Evolutionary conservation across 1,284 basidiomycete genomes (phyloP).

Genomic region (Microbotryum lychnidis-dioicae): DNA sequence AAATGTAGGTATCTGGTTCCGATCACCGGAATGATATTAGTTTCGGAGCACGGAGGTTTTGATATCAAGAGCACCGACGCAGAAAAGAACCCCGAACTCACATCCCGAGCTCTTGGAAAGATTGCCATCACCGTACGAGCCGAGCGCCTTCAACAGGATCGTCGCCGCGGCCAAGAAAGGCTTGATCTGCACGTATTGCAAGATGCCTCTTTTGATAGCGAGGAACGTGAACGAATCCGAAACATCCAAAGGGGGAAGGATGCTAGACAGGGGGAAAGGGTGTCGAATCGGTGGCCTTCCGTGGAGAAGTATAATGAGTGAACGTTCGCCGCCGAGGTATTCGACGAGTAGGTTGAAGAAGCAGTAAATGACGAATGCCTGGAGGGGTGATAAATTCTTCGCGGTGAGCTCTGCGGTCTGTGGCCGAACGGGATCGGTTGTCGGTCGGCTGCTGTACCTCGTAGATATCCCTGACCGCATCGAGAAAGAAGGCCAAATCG

Average conservation of each 20-base stretch:
- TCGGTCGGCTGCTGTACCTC: constrained; percentile 53
- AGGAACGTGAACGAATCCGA: constrained; percentile 91
- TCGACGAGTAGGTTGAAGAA: constrained; percentile 43
- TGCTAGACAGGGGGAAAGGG: constrained; percentile 72
- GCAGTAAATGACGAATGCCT: constrained; percentile 90
- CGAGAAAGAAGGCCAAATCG: constrained; percentile 92
- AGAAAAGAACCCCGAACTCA: constrained; percentile 22
- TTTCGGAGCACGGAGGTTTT: background rate
- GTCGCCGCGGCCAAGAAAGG: constrained; percentile 79
- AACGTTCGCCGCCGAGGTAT: constrained; percentile 70
- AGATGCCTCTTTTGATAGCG: constrained; percentile 84
- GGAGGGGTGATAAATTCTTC: background rate
- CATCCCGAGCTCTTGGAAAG: constrained; percentile 74
- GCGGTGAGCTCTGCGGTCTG: background rate
- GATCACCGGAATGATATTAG: background rate
- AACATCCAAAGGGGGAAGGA: constrained; percentile 64
- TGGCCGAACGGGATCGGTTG: no score
- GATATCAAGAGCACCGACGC: background rate
- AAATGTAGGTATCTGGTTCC: constrained; percentile 63
- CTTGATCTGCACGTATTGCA: constrained; percentile 97
- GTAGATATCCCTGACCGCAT: constrained; percentile 89
- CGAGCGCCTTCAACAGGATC: constrained; percentile 72
- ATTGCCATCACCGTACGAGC: constrained; percentile 84
- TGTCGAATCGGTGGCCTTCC: constrained; percentile 79
- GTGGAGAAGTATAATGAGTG: constrained; percentile 80